Conservation (phyloP, 2,329 filamentous ascomycete species). For the Gnomoniopsis smithogilvyi region DNA sequence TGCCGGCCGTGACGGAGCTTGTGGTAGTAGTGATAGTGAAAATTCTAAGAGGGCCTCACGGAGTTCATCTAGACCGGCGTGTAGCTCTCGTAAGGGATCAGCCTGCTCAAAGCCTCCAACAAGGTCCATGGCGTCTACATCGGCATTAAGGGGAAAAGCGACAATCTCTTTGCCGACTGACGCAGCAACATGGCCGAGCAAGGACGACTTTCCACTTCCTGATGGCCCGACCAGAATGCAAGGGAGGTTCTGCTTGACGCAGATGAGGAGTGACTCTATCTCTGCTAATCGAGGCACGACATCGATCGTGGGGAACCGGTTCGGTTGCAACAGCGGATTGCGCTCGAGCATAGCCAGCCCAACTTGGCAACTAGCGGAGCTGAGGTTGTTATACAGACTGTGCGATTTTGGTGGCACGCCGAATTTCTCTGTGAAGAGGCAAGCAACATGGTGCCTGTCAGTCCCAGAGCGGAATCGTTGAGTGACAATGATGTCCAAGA, state of each 20-base stretch:
- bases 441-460: slow-evolving; percentile 64
- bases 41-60: slow-evolving; percentile 41
- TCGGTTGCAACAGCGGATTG: slow-evolving; percentile 50
- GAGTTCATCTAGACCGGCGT: slow-evolving; percentile 49
- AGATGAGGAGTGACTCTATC: slow-evolving; percentile 83
- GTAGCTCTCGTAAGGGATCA: slow-evolving; percentile 72
- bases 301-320: slow-evolving; percentile 48
- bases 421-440: slow-evolving; percentile 66
- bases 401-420: slow-evolving; percentile 48
- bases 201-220: slow-evolving; percentile 80
- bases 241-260: slow-evolving; percentile 81
- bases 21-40: slow-evolving; percentile 45
- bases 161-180: slow-evolving; percentile 72
- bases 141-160: slow-evolving; percentile 86
- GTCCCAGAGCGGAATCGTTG: slow-evolving; percentile 76
- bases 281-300: slow-evolving; percentile 60
- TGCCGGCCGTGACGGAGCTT: slow-evolving; percentile 1
- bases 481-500: slow-evolving; percentile 77
- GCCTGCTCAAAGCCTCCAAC: slow-evolving; percentile 96
- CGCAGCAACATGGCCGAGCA: slow-evolving; percentile 78
- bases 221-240: slow-evolving; percentile 84
- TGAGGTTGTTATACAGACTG: slow-evolving; percentile 71
- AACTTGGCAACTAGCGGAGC: slow-evolving; percentile 66
- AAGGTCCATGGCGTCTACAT: slow-evolving; percentile 95
- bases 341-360: slow-evolving; percentile 71